phyloP scores from a whole-genome alignment of 1,284 basidiomycete genomes.

The Ustilago curta region DNA sequence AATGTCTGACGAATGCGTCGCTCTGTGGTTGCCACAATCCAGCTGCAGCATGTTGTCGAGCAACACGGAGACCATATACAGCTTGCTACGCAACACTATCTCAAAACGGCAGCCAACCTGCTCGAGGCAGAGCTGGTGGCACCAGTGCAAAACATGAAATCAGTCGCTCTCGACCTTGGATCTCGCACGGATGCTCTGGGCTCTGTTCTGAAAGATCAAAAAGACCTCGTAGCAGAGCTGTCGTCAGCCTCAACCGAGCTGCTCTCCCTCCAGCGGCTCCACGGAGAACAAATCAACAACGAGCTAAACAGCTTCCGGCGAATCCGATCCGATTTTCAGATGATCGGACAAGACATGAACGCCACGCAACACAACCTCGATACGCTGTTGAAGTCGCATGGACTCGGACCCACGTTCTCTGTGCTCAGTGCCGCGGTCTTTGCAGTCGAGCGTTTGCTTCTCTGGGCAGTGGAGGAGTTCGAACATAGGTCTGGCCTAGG shows the following conservation, averaged over 20 bases:
- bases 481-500: background rate
- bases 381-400: constrained; percentile 8
- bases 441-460: constrained; percentile 12
- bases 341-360: constrained; percentile 11
- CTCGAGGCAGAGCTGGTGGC: background rate
- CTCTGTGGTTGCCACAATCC: background rate
- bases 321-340: constrained; percentile 2
- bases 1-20: background rate
- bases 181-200: constrained; percentile 9
- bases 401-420: background rate
- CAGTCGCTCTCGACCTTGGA: background rate
- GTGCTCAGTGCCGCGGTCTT: background rate
- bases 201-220: background rate
- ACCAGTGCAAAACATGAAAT: background rate
- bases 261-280: constrained; percentile 6
- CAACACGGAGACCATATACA: constrained; percentile 3
- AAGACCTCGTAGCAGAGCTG: constrained; percentile 9
- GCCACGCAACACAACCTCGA: constrained; percentile 2
- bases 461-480: constrained; percentile 11
- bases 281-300: constrained; percentile 1
- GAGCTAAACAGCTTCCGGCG: constrained; percentile 15
- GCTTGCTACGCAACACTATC: background rate
- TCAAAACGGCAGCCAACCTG: constrained; percentile 2
- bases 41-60: constrained; percentile 4
- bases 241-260: constrained; percentile 5